A percentile compares a stretch with the other conserved stretches of the same genome.
These are phyloP conservation scores for Metarhizium brunneum DNA, from an alignment of 2,329 filamentous ascomycete genomes.

Conservation along the genomic window DNA sequence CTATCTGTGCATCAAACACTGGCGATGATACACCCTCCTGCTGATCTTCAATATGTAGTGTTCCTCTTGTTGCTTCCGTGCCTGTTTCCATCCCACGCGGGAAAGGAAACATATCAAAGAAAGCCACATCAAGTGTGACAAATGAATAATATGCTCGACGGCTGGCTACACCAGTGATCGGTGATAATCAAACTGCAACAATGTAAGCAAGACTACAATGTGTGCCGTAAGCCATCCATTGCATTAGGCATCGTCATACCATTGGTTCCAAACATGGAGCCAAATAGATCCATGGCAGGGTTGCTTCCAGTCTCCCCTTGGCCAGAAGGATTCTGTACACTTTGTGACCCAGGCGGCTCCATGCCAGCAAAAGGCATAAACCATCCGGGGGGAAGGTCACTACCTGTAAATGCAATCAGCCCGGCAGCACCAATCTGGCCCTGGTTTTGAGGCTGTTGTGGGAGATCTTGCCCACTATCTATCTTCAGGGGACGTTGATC, in stretches of 20 bases:
- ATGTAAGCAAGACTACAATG: slow-evolving; percentile 13
- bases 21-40: no score
- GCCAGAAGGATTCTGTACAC: slow-evolving; percentile 29
- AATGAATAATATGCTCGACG: no score
- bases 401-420: slow-evolving; percentile 17
- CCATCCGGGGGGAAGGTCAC: slow-evolving; percentile 61
- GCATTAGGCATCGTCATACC: slow-evolving; percentile 27
- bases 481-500: slow-evolving; percentile 19
- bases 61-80: no score
- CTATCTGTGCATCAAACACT: no score
- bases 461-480: slow-evolving; percentile 15
- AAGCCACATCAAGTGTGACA: not conserved
- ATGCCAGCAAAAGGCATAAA: slow-evolving; percentile 93
- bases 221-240: slow-evolving; percentile 22
- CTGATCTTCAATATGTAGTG: no score
- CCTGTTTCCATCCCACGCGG: not conserved
- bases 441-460: slow-evolving; percentile 15
- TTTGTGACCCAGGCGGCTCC: slow-evolving; percentile 57
- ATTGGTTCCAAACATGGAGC: slow-evolving; percentile 33
- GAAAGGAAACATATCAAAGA: not conserved
- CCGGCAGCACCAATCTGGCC: slow-evolving; percentile 11
- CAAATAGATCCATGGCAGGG: slow-evolving; percentile 34
- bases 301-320: slow-evolving; percentile 16
- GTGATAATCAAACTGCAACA: not conserved
- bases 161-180: not conserved